A percentile compares a stretch with the other conserved stretches of the same genome.
These are phyloP conservation scores for Tremella fuciformis DNA, from an alignment of 768 basidiomycete genomes.

Conservation along the genomic window DNA sequence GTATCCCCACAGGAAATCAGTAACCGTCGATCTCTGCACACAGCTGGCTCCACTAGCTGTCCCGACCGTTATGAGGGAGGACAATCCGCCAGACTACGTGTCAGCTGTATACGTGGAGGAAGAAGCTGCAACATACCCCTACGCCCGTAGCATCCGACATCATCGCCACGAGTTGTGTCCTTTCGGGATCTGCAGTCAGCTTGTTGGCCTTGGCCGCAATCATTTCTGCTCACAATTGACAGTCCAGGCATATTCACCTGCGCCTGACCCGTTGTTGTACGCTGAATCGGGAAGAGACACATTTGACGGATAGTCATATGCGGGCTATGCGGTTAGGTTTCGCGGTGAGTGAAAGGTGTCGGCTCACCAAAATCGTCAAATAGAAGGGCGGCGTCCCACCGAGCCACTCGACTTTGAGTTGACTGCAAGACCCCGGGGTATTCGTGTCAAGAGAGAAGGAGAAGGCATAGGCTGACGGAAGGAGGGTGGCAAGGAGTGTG, in stretches of 20 bases:
- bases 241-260: constrained; percentile 33
- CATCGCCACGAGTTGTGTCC: constrained; percentile 30
- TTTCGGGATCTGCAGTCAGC: constrained; percentile 28
- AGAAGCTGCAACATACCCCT: constrained; percentile 25
- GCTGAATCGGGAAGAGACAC: constrained; percentile 29
- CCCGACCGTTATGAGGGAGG: constrained; percentile 30
- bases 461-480: constrained; percentile 2
- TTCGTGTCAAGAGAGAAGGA: not conserved
- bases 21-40: constrained; percentile 17
- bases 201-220: not conserved
- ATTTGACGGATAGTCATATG: constrained; percentile 41
- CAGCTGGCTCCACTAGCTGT: constrained; percentile 19
- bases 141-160: constrained; percentile 42
- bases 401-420: constrained; percentile 25
- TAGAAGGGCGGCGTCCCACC: constrained; percentile 38
- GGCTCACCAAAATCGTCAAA: constrained; percentile 35
- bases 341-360: not conserved
- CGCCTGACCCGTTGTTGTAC: constrained; percentile 14
- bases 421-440: constrained; percentile 19
- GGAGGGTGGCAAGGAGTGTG: not conserved
- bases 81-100: constrained; percentile 37
- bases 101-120: not conserved
- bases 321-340: constrained; percentile 21
- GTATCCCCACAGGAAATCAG: constrained; percentile 35
- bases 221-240: constrained; percentile 34